Evolutionary conservation across 768 basidiomycete species (phyloP), one percentile per base, ranked within the genome.

Genomic region (Tremella mesenterica): DNA sequence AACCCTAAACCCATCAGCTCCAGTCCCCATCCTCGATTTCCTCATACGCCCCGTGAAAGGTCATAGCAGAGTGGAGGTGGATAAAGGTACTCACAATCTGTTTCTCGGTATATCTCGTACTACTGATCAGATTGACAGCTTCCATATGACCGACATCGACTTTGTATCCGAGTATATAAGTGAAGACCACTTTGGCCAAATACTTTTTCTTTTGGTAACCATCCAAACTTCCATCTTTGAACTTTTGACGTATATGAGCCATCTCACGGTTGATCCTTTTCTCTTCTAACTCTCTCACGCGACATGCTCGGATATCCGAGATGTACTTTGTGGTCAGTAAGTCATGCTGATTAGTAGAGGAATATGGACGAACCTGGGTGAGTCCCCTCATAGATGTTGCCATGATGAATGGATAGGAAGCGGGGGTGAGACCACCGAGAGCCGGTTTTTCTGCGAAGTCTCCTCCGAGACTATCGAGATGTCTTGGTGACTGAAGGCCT

Each of bases 61-160:
- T 18, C 23, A 26, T 30, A 14, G n/a, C 29, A 8, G 13, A 10
- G 12, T 23, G 10, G 21, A 46, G 44, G 21, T 23, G 44, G 27
- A 38, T 12, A 44, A 26, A 28, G 46, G 50, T 25, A 74, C 88
- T 60, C 70, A 95, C 93, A 58, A 99, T 97, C 74, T 99, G 95
- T 75, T 99, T 99, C 77, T 99, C 95, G 67, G 86, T 90, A 71
- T 99, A 99, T 66, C 96, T 97, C 28, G 81, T 75, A 66, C 88
- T 90, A 25, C 92, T 87, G 61, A 99, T 96, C 60, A 99, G 80
- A 73, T 99, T 97, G 61, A 97, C 90, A 23, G 95, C 93, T 69
- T 97, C 92, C 92, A 97, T 95, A 73, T 97, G 95, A 14, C 95
- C 95, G 20, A 97, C 82, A 71, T 99, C 95, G 63, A 97, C 91